Evolutionary conservation across 495 filamentous ascomycete species (phyloP).

Genomic region (Bathelium albidoporum): DNA sequence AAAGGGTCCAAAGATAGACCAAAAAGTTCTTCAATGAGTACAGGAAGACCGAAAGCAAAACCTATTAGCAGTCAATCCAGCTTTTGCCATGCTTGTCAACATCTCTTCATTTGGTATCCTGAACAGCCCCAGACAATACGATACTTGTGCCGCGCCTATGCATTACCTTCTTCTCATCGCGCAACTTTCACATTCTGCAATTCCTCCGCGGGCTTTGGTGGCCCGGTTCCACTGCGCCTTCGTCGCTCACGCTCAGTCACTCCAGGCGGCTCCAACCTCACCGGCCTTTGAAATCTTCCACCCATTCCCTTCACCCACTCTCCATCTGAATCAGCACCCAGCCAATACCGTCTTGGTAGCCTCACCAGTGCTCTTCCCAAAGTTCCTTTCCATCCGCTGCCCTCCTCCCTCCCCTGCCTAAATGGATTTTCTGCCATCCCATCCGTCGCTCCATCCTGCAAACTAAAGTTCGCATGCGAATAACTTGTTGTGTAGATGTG

Average conservation of each 20-base stretch:
- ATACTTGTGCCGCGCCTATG: background rate
- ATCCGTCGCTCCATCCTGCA: constrained; percentile 31
- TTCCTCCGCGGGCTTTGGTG: constrained; percentile 29
- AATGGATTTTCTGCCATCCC: constrained; percentile 60
- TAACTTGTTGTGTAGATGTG: constrained; percentile 28
- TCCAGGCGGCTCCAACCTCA: constrained; percentile 29
- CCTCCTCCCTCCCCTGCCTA: constrained; percentile 51
- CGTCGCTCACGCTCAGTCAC: constrained; percentile 56
- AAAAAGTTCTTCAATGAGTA: no score
- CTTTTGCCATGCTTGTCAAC: background rate
- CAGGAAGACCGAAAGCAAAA: no score
- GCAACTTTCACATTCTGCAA: background rate
- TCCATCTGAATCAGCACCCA: constrained; percentile 43
- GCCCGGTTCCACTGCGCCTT: constrained; percentile 58
- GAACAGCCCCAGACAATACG: background rate
- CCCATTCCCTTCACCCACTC: constrained; percentile 51
- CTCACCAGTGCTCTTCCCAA: constrained; percentile 63
- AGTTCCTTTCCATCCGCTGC: constrained; percentile 66
- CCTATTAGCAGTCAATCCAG: background rate
- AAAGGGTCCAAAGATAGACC: no score
- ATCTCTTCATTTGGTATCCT: background rate
- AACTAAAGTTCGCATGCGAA: constrained; percentile 11
- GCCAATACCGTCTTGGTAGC: constrained; percentile 64
- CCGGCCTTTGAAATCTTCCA: constrained; percentile 40
- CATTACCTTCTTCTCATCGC: constrained; percentile 4